These are phyloP conservation scores for Penicillium pancosmium DNA, from an alignment of 495 filamentous ascomycete species.

Conservation along the genomic window DNA sequence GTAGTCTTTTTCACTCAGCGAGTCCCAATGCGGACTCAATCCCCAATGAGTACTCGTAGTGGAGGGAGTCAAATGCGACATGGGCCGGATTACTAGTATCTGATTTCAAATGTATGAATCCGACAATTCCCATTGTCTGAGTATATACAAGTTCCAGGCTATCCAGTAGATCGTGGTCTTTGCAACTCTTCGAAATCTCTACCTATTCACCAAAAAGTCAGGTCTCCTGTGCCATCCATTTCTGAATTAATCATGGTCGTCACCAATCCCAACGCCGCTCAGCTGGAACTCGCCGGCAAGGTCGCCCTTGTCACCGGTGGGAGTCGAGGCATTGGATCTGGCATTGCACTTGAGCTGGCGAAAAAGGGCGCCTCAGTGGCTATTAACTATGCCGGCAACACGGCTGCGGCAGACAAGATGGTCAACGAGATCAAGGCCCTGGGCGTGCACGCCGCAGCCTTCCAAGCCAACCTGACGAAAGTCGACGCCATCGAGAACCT, in stretches of 20 bases:
- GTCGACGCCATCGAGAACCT: slow-evolving; percentile 64
- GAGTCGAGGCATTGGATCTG: slow-evolving; percentile 72
- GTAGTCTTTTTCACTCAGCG: background rate
- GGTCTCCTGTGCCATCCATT: no score
- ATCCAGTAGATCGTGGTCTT: background rate
- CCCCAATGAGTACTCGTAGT: background rate
- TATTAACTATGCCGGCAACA: slow-evolving; percentile 75
- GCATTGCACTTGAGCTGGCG: slow-evolving; percentile 76
- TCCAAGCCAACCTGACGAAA: slow-evolving; percentile 76
- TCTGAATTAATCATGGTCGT: slow-evolving; percentile 20
- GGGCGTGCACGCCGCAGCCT: slow-evolving; percentile 63
- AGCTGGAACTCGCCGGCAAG: slow-evolving; percentile 57
- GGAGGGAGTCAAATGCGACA: background rate
- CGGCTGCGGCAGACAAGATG: slow-evolving; percentile 63
- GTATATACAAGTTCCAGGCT: background rate
- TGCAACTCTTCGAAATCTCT: no score
- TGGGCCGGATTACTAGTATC: background rate
- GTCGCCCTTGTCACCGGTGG: slow-evolving; percentile 75
- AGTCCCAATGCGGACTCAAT: background rate
- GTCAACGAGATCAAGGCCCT: slow-evolving; percentile 61
- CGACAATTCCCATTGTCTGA: background rate
- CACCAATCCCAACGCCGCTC: slow-evolving; percentile 16
- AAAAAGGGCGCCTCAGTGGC: slow-evolving; percentile 70
- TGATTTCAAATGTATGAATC: background rate
- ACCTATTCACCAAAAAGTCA: no score